Conservation (phyloP, 495 filamentous ascomycete genomes). For the Penicillium goetzii region DNA sequence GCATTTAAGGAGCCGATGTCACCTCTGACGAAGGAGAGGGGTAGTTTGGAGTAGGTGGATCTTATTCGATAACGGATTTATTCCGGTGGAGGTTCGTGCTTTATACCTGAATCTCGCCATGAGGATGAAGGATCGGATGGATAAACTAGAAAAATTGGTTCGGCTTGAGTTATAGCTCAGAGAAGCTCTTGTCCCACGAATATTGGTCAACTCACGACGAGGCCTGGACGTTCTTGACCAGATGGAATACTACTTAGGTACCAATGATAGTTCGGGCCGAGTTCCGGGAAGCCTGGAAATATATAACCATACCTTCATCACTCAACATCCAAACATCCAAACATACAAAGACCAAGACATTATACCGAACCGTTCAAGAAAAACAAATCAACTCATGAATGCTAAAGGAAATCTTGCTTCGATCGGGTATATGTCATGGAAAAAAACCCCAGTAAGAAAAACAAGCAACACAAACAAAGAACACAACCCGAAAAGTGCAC, state of each 20-base stretch:
- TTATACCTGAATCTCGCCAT: neutral
- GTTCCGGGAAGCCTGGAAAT: neutral
- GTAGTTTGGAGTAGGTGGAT: constrained; percentile 5
- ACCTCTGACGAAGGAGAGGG: constrained; percentile 11
- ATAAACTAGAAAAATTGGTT: too few species aligned
- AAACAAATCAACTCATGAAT: neutral
- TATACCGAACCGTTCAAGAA: neutral
- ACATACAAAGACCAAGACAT: neutral
- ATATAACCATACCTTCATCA: neutral
- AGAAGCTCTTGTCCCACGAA: neutral
- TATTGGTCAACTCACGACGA: neutral
- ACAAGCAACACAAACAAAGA: constrained; percentile 10
- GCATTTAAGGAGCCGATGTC: constrained; percentile 1
- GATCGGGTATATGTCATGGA: constrained; percentile 34
- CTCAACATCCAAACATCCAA: neutral
- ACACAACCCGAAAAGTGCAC: neutral
- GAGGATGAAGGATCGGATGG: neutral
- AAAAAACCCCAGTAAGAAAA: constrained; percentile 11
- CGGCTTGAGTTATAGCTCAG: neutral
- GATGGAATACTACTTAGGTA: neutral
- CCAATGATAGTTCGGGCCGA: neutral
- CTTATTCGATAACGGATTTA: constrained; percentile 17
- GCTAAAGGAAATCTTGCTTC: constrained; percentile 20
- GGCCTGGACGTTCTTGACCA: neutral
- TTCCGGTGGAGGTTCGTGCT: constrained; percentile 9